phyloP scores from a whole-genome alignment of 345 rosid species.

The Eucalyptus albens region DNA sequence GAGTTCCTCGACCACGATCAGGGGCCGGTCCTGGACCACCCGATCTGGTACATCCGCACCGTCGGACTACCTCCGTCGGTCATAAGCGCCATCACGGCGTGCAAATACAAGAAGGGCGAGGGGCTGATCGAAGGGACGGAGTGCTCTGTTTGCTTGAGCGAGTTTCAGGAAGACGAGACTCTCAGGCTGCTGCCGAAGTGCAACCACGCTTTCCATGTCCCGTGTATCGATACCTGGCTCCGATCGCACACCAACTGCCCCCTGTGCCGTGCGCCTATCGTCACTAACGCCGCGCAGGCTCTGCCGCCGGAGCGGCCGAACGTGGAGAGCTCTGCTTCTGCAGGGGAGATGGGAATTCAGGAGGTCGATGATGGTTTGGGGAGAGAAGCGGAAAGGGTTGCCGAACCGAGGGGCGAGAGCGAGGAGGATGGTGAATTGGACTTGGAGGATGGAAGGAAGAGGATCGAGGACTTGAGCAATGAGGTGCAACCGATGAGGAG shows the following conservation, averaged over 20 bases:
- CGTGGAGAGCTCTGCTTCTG: neutral
- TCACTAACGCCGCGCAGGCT: neutral
- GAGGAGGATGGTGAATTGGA: neutral
- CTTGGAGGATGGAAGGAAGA: neutral
- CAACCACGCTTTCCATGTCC: constrained; percentile 60
- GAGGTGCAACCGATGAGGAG: constrained; percentile 40
- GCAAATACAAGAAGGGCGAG: constrained; percentile 27
- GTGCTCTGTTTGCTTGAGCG: constrained; percentile 67
- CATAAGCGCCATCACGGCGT: constrained; percentile 41
- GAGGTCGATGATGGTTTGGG: neutral
- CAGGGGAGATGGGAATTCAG: constrained; percentile 4
- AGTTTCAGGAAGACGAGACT: constrained; percentile 56
- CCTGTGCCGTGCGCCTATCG: constrained; percentile 51
- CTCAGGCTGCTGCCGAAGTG: constrained; percentile 64
- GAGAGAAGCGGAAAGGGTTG: neutral
- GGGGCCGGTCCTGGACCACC: constrained; percentile 40
- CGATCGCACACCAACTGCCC: constrained; percentile 60
- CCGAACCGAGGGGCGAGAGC: neutral
- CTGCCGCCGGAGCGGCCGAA: neutral
- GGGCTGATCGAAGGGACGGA: constrained; percentile 62
- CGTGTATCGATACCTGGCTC: constrained; percentile 78
- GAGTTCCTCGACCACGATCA: constrained; percentile 25
- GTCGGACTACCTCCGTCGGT: constrained; percentile 40
- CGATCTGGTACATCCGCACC: constrained; percentile 59
- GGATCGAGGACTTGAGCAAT: neutral